Conservation (phyloP, 1,139 yeast species). For the Saccharomyces hybrid region DNA sequence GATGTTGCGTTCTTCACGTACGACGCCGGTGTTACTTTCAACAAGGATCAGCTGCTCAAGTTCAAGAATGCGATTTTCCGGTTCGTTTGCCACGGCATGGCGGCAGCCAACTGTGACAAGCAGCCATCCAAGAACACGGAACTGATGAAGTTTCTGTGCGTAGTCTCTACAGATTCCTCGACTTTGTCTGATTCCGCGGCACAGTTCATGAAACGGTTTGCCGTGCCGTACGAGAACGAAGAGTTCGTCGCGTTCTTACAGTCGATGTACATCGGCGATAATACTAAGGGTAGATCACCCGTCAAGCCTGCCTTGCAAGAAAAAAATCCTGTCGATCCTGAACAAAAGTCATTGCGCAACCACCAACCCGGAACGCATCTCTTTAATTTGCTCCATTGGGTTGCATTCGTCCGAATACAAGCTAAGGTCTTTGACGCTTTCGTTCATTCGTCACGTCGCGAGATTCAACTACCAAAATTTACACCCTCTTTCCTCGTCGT, state of each 20-base stretch:
- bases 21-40: slow-evolving; percentile 57
- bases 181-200: slow-evolving; percentile 35
- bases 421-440: slow-evolving; percentile 39
- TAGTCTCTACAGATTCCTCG: slow-evolving; percentile 58
- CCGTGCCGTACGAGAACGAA: slow-evolving; percentile 46
- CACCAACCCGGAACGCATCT: slow-evolving; percentile 31
- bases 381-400: slow-evolving; percentile 47
- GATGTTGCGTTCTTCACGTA: slow-evolving; percentile 57
- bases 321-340: slow-evolving; percentile 46
- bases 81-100: slow-evolving; percentile 31
- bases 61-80: slow-evolving; percentile 46
- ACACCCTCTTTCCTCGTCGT: slow-evolving; percentile 15
- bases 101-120: slow-evolving; percentile 17
- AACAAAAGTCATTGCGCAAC: slow-evolving; percentile 49
- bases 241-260: slow-evolving; percentile 40
- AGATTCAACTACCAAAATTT: slow-evolving; percentile 25
- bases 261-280: slow-evolving; percentile 43
- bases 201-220: slow-evolving; percentile 43
- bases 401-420: slow-evolving; percentile 45
- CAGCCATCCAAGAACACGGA: not conserved
- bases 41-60: slow-evolving; percentile 40
- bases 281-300: slow-evolving; percentile 38
- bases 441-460: slow-evolving; percentile 53
- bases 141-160: slow-evolving; percentile 43
- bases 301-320: slow-evolving; percentile 52